phyloP scores from a whole-genome alignment of 495 filamentous ascomycete species.

The Oidiodendron maius region DNA sequence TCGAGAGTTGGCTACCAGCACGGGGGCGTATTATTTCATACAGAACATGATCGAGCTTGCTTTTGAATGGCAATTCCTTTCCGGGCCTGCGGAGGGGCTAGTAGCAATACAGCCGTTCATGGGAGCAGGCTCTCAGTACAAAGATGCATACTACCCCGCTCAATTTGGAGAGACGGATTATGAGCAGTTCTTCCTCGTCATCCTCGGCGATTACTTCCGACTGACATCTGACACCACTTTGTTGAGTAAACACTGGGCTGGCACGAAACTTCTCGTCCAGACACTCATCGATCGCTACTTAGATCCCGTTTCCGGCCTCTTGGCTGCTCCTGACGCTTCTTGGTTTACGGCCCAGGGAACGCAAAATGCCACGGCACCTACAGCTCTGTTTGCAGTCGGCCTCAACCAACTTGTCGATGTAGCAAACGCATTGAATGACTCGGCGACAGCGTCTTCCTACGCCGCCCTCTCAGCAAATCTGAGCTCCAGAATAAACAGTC shows the following conservation, averaged over 20 bases:
- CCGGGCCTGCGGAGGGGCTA: background rate
- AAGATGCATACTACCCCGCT: background rate
- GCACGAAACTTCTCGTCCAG: no score
- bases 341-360: no score
- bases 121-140: background rate
- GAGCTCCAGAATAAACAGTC: slow-evolving; percentile 19
- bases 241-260: no score
- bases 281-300: no score
- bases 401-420: background rate
- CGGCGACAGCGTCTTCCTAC: background rate
- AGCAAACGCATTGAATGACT: slow-evolving; percentile 1
- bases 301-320: no score
- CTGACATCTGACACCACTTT: no score
- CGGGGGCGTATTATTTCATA: background rate
- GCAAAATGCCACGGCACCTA: slow-evolving; percentile 3
- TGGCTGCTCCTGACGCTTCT: no score
- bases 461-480: background rate
- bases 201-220: no score
- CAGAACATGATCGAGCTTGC: background rate
- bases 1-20: background rate
- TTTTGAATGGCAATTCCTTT: slow-evolving; percentile 1
- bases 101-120: background rate
- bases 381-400: background rate
- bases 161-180: slow-evolving; percentile 20
- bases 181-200: slow-evolving; percentile 22